These are phyloP conservation scores for Parietichytrium sp. DNA, from an alignment of 108 stramenopile genomes.

Conservation along the genomic window DNA sequence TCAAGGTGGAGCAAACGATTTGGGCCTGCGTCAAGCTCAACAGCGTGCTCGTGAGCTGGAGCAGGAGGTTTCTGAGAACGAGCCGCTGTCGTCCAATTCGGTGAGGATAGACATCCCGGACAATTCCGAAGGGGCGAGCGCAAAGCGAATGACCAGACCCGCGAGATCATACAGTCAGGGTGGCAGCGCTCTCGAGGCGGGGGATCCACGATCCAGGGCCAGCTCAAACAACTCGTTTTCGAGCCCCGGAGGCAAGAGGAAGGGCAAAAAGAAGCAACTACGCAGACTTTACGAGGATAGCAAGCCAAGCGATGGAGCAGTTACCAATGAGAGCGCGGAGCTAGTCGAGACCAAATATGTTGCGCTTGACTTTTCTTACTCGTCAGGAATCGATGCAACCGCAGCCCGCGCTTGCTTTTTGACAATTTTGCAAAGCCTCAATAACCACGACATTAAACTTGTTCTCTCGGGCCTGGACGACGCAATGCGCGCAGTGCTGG, in stretches of 20 bases:
- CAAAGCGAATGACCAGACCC: too few relatives aligned
- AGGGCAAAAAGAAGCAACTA: too few relatives aligned
- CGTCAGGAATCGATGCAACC: slow-evolving; percentile 59
- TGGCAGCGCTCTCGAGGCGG: too few relatives aligned
- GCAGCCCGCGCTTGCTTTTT: slow-evolving; percentile 63
- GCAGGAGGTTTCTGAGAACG: background rate
- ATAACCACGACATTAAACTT: slow-evolving; percentile 34
- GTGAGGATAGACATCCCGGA: too few relatives aligned
- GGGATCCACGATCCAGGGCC: too few relatives aligned
- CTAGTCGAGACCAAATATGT: slow-evolving; percentile 29
- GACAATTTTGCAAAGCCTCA: slow-evolving; percentile 50
- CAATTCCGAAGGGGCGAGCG: too few relatives aligned
- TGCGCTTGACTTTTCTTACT: slow-evolving; percentile 13
- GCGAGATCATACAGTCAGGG: too few relatives aligned
- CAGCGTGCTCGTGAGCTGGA: slow-evolving; percentile 4
- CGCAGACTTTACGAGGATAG: background rate
- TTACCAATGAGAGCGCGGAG: background rate
- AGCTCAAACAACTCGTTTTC: too few relatives aligned
- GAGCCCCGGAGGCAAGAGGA: too few relatives aligned
- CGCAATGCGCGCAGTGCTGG: background rate
- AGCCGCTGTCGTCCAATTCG: too few relatives aligned
- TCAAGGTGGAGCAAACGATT: background rate
- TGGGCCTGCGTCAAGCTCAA: background rate
- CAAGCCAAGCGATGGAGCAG: background rate
- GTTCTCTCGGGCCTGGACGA: slow-evolving; percentile 46